Conservation (phyloP, 352 stramenopile genomes). For the Globisporangium okanoganense region DNA sequence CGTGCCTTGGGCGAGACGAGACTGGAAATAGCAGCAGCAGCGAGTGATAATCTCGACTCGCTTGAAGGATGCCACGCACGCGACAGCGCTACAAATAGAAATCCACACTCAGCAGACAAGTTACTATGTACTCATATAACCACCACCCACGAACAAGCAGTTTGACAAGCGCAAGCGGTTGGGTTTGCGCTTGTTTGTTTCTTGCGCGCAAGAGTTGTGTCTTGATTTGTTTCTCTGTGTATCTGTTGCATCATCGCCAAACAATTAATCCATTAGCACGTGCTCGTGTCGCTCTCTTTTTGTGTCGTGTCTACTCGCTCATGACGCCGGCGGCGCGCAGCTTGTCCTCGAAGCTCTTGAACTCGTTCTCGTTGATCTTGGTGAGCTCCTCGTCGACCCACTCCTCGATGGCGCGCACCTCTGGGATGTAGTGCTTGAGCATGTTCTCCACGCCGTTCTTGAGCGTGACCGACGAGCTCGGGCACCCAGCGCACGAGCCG, state of each 20-base stretch:
- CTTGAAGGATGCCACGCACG: not conserved
- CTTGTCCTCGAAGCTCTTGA: conserved; percentile 78
- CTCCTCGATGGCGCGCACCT: conserved; percentile 90
- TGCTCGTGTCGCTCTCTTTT: not conserved
- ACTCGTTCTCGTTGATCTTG: conserved; percentile 76
- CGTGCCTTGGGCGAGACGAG: not conserved
- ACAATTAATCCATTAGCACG: too few species aligned
- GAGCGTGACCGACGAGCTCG: conserved; percentile 96
- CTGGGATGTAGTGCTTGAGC: conserved; percentile 99
- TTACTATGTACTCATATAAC: too few species aligned
- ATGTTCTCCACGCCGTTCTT: conserved; percentile 99
- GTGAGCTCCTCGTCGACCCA: conserved; percentile 78
- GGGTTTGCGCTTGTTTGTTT: not conserved
- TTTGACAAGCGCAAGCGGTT: not conserved
- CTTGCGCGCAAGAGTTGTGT: not conserved
- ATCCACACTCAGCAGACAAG: not conserved
- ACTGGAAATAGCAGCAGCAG: not conserved
- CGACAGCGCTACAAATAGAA: not conserved
- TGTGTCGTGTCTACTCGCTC: conserved; percentile 45
- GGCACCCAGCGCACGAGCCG: conserved; percentile 97
- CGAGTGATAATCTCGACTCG: not conserved
- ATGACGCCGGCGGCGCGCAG: conserved; percentile 76
- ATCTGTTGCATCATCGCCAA: not conserved
- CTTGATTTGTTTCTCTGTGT: not conserved
- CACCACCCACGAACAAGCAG: not conserved